A percentile compares a stretch with the other conserved stretches of the same genome.
phyloP scores from a whole-genome alignment of 2,329 filamentous ascomycete species.

The Dactylonectria macrodidyma region DNA sequence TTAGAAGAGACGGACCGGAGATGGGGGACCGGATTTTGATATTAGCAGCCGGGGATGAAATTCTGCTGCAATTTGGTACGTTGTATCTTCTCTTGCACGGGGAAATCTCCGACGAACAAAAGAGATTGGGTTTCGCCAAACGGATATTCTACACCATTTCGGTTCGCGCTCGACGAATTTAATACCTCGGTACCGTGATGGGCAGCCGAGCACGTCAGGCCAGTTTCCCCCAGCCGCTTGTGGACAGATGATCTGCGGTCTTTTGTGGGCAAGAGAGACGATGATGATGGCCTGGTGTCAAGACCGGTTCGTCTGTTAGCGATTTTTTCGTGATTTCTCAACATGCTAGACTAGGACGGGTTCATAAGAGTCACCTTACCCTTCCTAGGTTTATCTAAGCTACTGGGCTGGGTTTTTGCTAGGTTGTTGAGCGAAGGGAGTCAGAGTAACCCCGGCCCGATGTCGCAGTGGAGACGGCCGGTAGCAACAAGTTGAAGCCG shows the following conservation, averaged over 20 bases:
- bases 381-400: conserved; percentile 11
- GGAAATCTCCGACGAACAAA: no score
- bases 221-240: neutral
- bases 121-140: neutral
- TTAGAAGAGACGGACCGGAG: no score
- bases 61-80: no score
- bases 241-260: neutral
- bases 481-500: conserved; percentile 13
- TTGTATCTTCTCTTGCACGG: no score
- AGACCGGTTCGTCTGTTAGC: conserved; percentile 10
- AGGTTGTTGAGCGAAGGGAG: neutral
- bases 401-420: neutral
- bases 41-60: no score
- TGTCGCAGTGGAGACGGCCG: conserved; percentile 23
- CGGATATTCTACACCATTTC: neutral
- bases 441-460: conserved; percentile 19
- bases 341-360: no score
- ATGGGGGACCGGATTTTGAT: no score
- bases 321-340: conserved; percentile 10
- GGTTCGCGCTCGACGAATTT: neutral
- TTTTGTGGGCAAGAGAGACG: neutral
- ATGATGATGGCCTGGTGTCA: conserved; percentile 7
- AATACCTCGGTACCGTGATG: neutral
- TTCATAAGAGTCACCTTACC: conserved; percentile 25
- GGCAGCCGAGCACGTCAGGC: neutral